Evolutionary conservation across 2,329 filamentous ascomycete genomes (phyloP), one percentile per base, ranked within the genome.

Genomic region (Alternaria consortialis): DNA sequence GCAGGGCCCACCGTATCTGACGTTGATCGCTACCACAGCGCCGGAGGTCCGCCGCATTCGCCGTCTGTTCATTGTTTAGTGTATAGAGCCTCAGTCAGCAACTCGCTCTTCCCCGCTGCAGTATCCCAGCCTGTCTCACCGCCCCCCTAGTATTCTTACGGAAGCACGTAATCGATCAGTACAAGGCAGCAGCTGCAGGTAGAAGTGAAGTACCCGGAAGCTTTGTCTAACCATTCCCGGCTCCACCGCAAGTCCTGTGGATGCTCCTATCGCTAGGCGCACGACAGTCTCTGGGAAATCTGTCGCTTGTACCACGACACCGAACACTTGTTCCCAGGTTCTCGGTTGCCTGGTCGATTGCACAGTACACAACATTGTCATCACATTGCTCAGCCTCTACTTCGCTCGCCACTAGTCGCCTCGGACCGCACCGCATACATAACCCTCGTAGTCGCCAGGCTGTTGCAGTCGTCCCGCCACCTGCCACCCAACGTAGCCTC

Each of bases 271-370:
- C 36, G 34, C 61, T 36, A 51, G 62, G 61, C 58, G 55, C 62
- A 62, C 62, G 62, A 68, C 70, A 64, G 56, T 60, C 62, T 66
- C 65, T 73, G 62, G 69, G 66, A 64, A 65, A 67, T 58, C 57
- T 62, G 62, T 64, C 53, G 63, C 66, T 66, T 27, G 64, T 68
- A 61, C 58, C 58, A 65, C 67, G 32, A 56, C 60, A 47, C 46
- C 62, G 46, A 58, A 57, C 64, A 46, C 52, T 56, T 58, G 39
- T 60, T 51, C 27, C 56, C 42, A 55, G 39, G 40, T 58, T 52
- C 29, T 53, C 63, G 27, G 48, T 53, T 53, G 58, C 58, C 48
- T 58, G 60, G 51, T 62, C 60, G 32, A 52, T 63, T 55, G 65
- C 53, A 47, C 60, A 51, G 56, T 62, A 63, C 59, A 61, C 67